Evolutionary conservation across 768 basidiomycete species (phyloP), one percentile per base, ranked within the genome.

Genomic region (Stropharia rugosoannulata): DNA sequence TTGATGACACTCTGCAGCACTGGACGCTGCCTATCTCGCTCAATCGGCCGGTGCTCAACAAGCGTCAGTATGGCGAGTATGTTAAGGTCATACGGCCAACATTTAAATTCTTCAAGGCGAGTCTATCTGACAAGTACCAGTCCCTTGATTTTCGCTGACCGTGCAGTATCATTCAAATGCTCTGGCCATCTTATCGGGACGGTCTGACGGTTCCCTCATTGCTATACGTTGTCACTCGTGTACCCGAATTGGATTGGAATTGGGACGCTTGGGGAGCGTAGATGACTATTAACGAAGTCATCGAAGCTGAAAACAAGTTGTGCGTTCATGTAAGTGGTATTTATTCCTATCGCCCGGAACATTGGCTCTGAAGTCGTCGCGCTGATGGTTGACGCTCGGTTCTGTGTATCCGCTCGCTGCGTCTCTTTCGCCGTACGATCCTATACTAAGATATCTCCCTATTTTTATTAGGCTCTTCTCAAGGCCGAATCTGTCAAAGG

Each of bases 231-330:
- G 36, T 16, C 25, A 16, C 41, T 8, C 19, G 1, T 42, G 41
- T 12, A 5, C n/a, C 12, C 19, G 7, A 16, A 16, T 12, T 22
- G 16, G 7, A 22, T 42, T 22, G 22, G 22, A 4, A 22, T 22
- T 22, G 22, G 22, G 22, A 22, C 19, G 19, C 19, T 42, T 12
- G 2, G 16, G 41, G 16, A 42, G 12, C 12, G 29, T 54, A 71
- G 70, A 51, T 70, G 2, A 66, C 62, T 9, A 36, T 72, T 27
- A 65, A 65, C 56, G 71, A 74, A 50, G 65, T 71, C 4, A 65
- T 74, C 25, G 73, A 74, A 49, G 66, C 66, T 16, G 60, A 59
- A 18, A 62, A 68, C 49, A 65, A 65, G 41, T 66, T 70, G 47
- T 68, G 70, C 10, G 54, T 70, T 8, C 73, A 73, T 62, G 72